Percentiles rank a stretch among this genome's conserved stretches.
These are phyloP conservation scores for Colletotrichum godetiae DNA, from an alignment of 2,329 filamentous ascomycete species.

Conservation along the genomic window DNA sequence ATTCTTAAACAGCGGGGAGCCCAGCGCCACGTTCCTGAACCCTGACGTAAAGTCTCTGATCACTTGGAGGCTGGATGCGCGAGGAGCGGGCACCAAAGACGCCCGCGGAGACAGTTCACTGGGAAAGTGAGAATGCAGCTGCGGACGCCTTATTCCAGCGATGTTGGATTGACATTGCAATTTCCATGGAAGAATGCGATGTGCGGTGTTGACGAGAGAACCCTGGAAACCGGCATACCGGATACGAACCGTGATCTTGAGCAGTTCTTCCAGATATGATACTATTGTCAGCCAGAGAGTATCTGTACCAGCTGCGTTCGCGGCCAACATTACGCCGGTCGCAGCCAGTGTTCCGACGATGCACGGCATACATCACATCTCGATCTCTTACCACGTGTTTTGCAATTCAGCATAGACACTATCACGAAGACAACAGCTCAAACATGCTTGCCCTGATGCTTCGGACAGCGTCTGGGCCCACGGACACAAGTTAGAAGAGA, in stretches of 20 bases:
- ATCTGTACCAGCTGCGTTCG: background rate
- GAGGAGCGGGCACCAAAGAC: background rate
- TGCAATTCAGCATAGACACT: background rate
- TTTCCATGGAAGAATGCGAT: background rate
- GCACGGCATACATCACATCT: background rate
- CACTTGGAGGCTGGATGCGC: background rate
- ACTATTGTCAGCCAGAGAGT: background rate
- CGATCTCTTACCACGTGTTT: background rate
- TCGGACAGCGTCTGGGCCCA: background rate
- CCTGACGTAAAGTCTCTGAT: conserved; percentile 23
- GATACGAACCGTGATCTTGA: background rate
- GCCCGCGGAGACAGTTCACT: background rate
- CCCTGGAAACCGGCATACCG: background rate
- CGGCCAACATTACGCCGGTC: background rate
- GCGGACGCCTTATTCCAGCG: background rate
- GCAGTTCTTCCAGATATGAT: background rate
- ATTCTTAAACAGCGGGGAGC: conserved; percentile 2
- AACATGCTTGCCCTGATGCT: background rate
- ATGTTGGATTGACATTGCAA: background rate
- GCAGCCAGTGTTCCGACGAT: background rate
- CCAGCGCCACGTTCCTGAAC: conserved; percentile 31
- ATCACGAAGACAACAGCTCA: background rate
- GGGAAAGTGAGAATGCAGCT: background rate
- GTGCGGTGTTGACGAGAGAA: background rate
- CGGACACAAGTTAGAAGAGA: background rate